Evolutionary conservation across 352 stramenopile species (phyloP), one percentile per base, ranked within the genome.

Genomic region (Phytopythium montanum): DNA sequence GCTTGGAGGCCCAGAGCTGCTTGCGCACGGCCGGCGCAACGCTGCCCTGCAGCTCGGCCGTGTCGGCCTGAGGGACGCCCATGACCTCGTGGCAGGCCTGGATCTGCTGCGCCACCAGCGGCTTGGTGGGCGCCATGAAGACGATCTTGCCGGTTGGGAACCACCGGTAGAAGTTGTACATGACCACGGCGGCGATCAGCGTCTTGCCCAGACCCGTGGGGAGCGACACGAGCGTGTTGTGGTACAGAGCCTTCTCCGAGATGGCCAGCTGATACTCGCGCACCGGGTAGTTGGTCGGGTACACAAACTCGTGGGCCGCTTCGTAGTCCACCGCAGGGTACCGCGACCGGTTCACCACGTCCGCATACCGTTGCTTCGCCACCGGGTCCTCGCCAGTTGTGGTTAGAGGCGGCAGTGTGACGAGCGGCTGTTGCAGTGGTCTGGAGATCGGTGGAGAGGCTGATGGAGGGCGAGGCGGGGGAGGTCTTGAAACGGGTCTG

Each of bases 151-250:
- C 88, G 7, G 66, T 73, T 7, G 97, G 96, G 72, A 99, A 99
- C 97, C 97, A 99, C 6, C 96, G 83, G 70, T 99, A 98, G 66
- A 96, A 99, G 83, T 99, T 99, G 81, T 99, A 99, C 95, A 99
- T 99, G 39, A 99, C 97, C 3, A 99, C 97, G 7, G 97, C 96
- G 34, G 97, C 98, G 69, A 99, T 99, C 9, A 99, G 77, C 13
- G 98, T 99, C 75, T 99, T 99, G n/a, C 98, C 98, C 14, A 99
- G 75, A 19, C 98, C 98, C 5, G 98, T 99, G 0, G 98, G 98
- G 4, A 99, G 73, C n/a, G 88, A 96, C 38, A 99, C 97, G 18
- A 99, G 82, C 36, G 97, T 99, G 73, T 99, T 99, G 46, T 96
- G 76, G 39, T 98, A 96, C 39, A 99, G 69, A 1, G 94, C 88